phyloP scores from a whole-genome alignment of 2,329 filamentous ascomycete species.

The Pseudohalonectria lignicola region DNA sequence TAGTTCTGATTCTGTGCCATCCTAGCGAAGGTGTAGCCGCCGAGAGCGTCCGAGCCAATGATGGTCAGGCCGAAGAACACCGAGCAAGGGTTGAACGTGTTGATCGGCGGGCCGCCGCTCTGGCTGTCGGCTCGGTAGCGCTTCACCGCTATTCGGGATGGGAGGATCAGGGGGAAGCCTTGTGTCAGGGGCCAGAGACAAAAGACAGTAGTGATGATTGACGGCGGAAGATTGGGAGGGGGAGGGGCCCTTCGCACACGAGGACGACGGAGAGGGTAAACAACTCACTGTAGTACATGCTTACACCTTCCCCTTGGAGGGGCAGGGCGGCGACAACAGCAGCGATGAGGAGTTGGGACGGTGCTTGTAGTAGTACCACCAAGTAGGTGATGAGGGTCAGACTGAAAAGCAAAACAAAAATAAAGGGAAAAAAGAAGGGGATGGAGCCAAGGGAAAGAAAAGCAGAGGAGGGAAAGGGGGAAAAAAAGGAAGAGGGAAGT shows the following conservation, averaged over 20 bases:
- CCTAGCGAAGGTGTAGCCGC: not conserved
- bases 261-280: not conserved
- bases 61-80: too few relatives aligned
- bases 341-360: constrained; percentile 1
- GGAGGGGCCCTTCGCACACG: too few relatives aligned
- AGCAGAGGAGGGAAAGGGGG: constrained; percentile 3
- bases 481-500: not conserved
- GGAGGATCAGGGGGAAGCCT: too few relatives aligned
- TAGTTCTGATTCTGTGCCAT: constrained; percentile 1
- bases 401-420: not conserved
- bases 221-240: too few relatives aligned
- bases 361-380: not conserved
- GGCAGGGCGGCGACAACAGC: constrained; percentile 2
- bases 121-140: not conserved
- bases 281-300: constrained; percentile 2
- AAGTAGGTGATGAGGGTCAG: not conserved
- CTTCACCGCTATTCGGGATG: not conserved
- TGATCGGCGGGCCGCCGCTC: not conserved
- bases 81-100: not conserved
- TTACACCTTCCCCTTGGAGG: not conserved
- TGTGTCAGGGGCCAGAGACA: too few relatives aligned
- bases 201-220: too few relatives aligned
- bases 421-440: not conserved
- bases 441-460: constrained; percentile 2
- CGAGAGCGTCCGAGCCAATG: constrained; percentile 1